Base-by-base conservation (phyloP, 1,139 yeast species). In the Hansenula lynferdii region DNA sequence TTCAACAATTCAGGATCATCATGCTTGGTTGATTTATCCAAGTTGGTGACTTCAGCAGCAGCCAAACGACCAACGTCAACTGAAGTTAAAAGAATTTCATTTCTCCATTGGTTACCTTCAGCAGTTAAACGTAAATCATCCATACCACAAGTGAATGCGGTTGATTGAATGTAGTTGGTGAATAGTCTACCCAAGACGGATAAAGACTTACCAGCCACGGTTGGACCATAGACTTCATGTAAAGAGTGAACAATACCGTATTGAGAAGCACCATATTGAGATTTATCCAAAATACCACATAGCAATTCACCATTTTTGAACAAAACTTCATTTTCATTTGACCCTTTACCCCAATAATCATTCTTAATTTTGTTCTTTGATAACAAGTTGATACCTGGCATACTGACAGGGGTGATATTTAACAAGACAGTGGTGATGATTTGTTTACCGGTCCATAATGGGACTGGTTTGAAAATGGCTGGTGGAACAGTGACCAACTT, bases 61-160 rank as follows among this genome's bases (percentile, higher is more conserved):
- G 97, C 97, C 50, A 75, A 74, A 61, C 94, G 76, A 56, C 98
- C 98, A 43, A 80, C 81, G 53, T 85, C 94, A 40, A 73, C 75
- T 18, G 95, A 81, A 48, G 80, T 79, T 49, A 75, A 69, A 60
- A 94, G 72, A 46, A 92, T 85, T 38, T 87, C 94, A 17, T 68
- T 67, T 71, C 99, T 80, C 95, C 95, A 83, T 43, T 70, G 59
- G 61, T 94, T 90, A 60, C 99, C 99, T 53, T 87, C 95, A 7
- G 65, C 77, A 19, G 97, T 92, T 52, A 94, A 75, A 60, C 96
- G 80, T 62, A 94, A 74, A 66, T 94, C 99, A 61, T 94, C 99
- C 98, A 94, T 94, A 75, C 99, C 98, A 80, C 99, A 94, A 9
- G 98, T 92, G 58, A 94, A 85, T 3, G 96, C 98, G 41, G 87